Percentiles rank a stretch among this genome's conserved stretches.
phyloP scores from a whole-genome alignment of 768 basidiomycete genomes.

The Lactifluus pinguis region DNA sequence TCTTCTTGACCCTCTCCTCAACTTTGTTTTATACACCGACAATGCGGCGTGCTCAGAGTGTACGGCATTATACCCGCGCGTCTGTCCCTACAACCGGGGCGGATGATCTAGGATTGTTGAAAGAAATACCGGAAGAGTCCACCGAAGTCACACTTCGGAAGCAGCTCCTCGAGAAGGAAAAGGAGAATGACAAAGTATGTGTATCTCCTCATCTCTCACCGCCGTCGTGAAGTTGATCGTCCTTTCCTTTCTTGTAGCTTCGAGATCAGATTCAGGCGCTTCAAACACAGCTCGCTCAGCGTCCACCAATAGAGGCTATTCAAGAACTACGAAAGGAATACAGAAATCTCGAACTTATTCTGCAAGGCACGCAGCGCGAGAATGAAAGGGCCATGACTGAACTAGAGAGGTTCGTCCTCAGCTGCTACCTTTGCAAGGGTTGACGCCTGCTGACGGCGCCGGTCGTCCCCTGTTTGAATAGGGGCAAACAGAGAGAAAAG shows the following conservation, averaged over 20 bases:
- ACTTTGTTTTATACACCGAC: neutral
- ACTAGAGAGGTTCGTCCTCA: conserved; percentile 50
- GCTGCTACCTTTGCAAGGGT: neutral
- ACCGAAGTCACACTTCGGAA: conserved; percentile 13
- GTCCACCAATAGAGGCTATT: conserved; percentile 60
- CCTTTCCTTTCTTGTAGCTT: conserved; percentile 34
- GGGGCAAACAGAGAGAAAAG: conserved; percentile 63
- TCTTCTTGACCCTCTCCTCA: neutral
- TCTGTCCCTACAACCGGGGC: conserved; percentile 4
- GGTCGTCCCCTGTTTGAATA: neutral
- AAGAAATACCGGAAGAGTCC: conserved; percentile 14
- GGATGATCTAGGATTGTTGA: conserved; percentile 17
- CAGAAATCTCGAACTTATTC: conserved; percentile 62
- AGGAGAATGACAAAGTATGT: conserved; percentile 17
- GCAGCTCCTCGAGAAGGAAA: conserved; percentile 19
- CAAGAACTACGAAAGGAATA: conserved; percentile 64
- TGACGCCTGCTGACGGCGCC: neutral
- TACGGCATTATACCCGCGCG: conserved; percentile 13
- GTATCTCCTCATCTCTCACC: neutral
- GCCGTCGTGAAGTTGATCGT: neutral
- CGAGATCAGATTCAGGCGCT: conserved; percentile 52
- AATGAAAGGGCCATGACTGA: conserved; percentile 81
- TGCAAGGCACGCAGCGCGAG: conserved; percentile 76
- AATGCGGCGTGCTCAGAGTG: conserved; percentile 18
- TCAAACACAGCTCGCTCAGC: conserved; percentile 53